Percentiles rank a stretch among this genome's conserved stretches.
phyloP scores from a whole-genome alignment of 2,329 filamentous ascomycete species.

The Aspergillus flavus region DNA sequence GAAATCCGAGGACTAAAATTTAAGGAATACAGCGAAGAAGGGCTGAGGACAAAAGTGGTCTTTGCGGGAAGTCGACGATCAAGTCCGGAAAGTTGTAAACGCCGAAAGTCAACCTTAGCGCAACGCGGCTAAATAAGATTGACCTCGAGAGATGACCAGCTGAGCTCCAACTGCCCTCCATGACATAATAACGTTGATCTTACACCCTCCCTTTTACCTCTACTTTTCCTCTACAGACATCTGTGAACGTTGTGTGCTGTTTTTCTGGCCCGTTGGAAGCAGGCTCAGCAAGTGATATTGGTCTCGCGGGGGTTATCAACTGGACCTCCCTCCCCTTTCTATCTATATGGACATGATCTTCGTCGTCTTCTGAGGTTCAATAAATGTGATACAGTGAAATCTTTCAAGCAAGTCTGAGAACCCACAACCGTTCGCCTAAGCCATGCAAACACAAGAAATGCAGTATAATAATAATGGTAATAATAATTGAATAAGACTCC shows the following conservation, averaged over 20 bases:
- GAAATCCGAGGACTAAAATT: background rate
- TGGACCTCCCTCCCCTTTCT: constrained; percentile 1
- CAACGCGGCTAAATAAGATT: background rate
- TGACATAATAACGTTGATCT: background rate
- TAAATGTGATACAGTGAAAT: constrained; percentile 22
- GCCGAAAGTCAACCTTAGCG: constrained; percentile 8
- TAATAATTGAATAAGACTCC: constrained; percentile 8
- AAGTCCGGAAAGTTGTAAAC: background rate
- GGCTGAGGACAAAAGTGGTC: background rate
- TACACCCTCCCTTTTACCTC: background rate
- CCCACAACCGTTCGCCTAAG: constrained; percentile 34
- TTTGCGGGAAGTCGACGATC: constrained; percentile 11
- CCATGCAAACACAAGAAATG: constrained; percentile 31
- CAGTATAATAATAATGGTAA: constrained; percentile 12
- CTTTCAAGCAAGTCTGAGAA: constrained; percentile 17
- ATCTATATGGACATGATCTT: constrained; percentile 28
- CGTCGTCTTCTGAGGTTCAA: constrained; percentile 21
- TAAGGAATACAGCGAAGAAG: constrained; percentile 3
- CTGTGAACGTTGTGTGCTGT: background rate
- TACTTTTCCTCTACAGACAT: background rate
- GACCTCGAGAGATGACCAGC: no score
- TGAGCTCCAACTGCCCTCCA: background rate
- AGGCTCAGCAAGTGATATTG: background rate
- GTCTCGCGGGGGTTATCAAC: background rate
- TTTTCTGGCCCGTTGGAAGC: background rate